Evolutionary conservation across 768 basidiomycete genomes (phyloP), one percentile per base, ranked within the genome.

Genomic region (Leucocoprinus leucothites): DNA sequence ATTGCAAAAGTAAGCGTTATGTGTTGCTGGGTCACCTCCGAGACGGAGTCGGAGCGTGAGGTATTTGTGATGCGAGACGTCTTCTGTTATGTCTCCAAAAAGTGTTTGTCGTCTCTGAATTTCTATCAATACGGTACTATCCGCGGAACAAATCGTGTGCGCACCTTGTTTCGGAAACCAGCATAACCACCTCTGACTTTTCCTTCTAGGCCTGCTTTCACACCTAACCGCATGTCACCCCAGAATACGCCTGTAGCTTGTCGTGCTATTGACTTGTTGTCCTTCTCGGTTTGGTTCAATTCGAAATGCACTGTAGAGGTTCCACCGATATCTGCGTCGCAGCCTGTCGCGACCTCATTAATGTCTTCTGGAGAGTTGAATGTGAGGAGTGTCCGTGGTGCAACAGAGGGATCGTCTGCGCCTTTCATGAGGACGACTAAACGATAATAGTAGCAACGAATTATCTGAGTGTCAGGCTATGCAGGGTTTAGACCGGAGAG

Each of bases 1-100:
- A 70, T 98, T 98, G 46, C 93, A 88, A 61, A 89, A 95, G 76
- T 94, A 98, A n/a, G 90, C 86, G 60, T 83, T 84, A 58, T 85
- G 82, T 40, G 89, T 89, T 38, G 82, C 77, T 19, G 85, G 83
- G 59, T 91, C 84, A 2, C 94, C 95, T 22, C 80, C 80, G 57
- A 87, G 81, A 14, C 91, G 85, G 9, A 97, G 71, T 3, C 91
- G 86, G 48, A 98, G 73, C 1, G 86, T 85, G 24, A 98, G 76
- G 69, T 88, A 98, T 16, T 82, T 77, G 65, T 95, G 91, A 36
- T 79, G 74, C 31, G 89, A 87, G 26, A 91, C 82, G 72, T 98
- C 94, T 64, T 96, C 93, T 3, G 78, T 81, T 47, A 91, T 69
- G 56, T 92, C 84, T 16, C 96, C 95, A 59, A 97, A 97, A 24